Conservation (phyloP, 2,329 filamentous ascomycete species). For the Catunica adiposa region DNA sequence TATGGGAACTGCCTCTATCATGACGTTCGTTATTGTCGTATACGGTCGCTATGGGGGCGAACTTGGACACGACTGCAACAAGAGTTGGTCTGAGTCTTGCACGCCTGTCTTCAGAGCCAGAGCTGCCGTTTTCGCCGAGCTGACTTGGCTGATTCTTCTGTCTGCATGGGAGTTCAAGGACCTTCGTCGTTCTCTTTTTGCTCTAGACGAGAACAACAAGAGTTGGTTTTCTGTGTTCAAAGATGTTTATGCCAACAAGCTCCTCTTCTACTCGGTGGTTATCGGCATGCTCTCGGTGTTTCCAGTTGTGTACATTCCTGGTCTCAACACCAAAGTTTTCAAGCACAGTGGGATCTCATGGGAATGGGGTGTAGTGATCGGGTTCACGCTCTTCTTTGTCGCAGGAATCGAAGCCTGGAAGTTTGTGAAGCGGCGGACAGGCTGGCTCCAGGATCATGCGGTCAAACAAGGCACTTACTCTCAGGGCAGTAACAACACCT, state of each 20-base stretch:
- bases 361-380: constrained; percentile 58
- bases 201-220: constrained; percentile 38
- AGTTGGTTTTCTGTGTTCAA: constrained; percentile 37
- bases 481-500: constrained; percentile 31
- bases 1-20: constrained; percentile 53
- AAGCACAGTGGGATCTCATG: constrained; percentile 55
- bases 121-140: constrained; percentile 54
- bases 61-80: constrained; percentile 48
- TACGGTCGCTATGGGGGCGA: constrained; percentile 38
- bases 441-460: constrained; percentile 34
- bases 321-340: constrained; percentile 53
- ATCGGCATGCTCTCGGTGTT: constrained; percentile 46
- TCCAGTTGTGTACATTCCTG: constrained; percentile 55
- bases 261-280: constrained; percentile 51
- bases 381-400: constrained; percentile 48
- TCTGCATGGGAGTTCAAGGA: constrained; percentile 67
- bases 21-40: constrained; percentile 48
- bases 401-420: constrained; percentile 57
- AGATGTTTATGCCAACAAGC: constrained; percentile 53
- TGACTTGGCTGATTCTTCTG: constrained; percentile 59
- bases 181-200: constrained; percentile 55
- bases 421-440: constrained; percentile 41
- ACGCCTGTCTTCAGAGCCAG: constrained; percentile 50
- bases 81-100: constrained; percentile 38
- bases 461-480: constrained; percentile 35